Evolutionary conservation across 768 basidiomycete species (phyloP), one percentile per base, ranked within the genome.

Genomic region (Podaxis rugospora): DNA sequence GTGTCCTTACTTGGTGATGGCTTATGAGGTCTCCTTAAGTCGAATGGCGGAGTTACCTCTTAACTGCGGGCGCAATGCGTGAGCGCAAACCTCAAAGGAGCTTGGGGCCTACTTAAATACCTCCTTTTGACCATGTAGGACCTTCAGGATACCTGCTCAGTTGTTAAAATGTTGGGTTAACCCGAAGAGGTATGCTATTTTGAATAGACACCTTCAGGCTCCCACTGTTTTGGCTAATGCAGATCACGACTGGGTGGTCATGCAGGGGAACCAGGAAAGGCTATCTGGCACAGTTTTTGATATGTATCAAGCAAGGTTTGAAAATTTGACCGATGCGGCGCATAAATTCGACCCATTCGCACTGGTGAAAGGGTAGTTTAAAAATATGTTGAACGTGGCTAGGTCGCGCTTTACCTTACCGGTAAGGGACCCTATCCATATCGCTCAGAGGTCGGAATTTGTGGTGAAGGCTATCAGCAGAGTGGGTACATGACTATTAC

Each of bases 31-130:
- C 18, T 28, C 52, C 35, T 13, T 32, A 32, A 10, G 23, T 9
- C 35, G 13, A 44, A 53, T 46, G 59, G 51, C 59, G 59, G 59
- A 60, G 51, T 44, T 60, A 52, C 25, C 4, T 54, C 51, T 35
- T 52, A 60, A 53, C 27, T 44, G 59, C 59, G 59, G 59, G 6
- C 36, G 14, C 59, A 53, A 21, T 60, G 59, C 59, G 51, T 28
- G 13, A 51, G 18, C 28, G 35, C 37, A 46, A 35, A 14, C 5
- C 51, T 53, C 18, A 23, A 54, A 35, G 51, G 39, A 35, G 39
- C 28, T 42, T 54, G 39, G 44, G 39, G 21, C 51, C 40, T 25
- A 23, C n/a, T 32, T 23, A n/a, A 23, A 13, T 60, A 44, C 13
- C 59, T 27, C 59, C 51, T 44, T 60, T 46, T 13, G 32, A 52